Percentiles rank a stretch among this genome's conserved stretches.
These are phyloP conservation scores for Cryphonectria carpinicola DNA, from an alignment of 2,329 filamentous ascomycete species.

Conservation along the genomic window DNA sequence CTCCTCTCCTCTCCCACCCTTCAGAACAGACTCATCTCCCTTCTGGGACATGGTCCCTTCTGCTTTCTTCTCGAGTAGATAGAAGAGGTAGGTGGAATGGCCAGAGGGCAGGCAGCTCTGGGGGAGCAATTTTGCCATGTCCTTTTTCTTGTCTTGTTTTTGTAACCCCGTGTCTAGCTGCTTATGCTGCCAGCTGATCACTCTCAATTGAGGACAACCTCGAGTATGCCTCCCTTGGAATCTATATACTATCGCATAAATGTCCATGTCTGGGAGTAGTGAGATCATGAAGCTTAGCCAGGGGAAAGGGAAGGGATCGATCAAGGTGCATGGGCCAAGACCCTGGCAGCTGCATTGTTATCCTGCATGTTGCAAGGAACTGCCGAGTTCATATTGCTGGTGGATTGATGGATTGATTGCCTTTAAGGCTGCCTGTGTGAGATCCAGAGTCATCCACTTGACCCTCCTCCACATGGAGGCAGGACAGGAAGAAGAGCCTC, in stretches of 20 bases:
- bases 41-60: neutral
- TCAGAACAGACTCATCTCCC: neutral
- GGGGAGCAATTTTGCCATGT: neutral
- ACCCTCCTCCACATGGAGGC: neutral
- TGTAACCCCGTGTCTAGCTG: neutral
- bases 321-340: neutral
- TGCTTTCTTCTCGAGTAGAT: neutral
- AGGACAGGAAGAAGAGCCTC: neutral
- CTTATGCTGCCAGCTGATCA: neutral
- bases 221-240: neutral
- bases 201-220: neutral
- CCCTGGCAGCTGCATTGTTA: constrained; percentile 1
- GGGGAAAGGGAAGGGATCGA: neutral
- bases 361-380: neutral
- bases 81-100: neutral
- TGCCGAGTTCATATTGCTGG: neutral
- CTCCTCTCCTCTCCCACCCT: neutral
- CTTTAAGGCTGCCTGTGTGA: neutral
- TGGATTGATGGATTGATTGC: neutral
- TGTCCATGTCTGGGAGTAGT: neutral
- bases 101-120: neutral
- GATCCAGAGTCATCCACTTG: neutral
- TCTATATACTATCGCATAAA: neutral
- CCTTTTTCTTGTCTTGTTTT: neutral
- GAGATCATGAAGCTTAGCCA: neutral